Base-by-base conservation (phyloP, 2,329 filamentous ascomycete genomes). In the Pezicula rhizophila region DNA sequence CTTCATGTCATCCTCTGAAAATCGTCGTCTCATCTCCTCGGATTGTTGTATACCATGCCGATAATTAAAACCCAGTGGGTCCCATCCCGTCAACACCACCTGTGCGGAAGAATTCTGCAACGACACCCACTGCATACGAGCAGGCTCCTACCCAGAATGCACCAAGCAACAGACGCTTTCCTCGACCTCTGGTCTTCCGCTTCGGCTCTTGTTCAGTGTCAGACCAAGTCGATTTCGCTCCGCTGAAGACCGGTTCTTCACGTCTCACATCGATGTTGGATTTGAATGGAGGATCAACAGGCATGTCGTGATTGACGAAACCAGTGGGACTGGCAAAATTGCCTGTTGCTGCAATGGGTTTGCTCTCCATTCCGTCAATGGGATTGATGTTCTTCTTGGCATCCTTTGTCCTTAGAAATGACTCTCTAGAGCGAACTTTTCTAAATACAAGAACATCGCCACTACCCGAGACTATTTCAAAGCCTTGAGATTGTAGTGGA, bases 401-500 rank as follows among this genome's bases (percentile, higher is more conserved):
- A 71, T 60, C 73, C 77, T 70, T 76, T 15, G 12, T 37, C 8
- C 47, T 57, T 37, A 55, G 49, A 33, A 51, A 45, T 20, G 52
- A 48, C 12, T 49, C 46, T 14, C 66, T 58, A 3, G 66, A 58
- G 6, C 72, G 70, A 4, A 79, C 73, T 64, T 85, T 83, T 53
- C 80, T 80, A 60, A 87, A 85, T 4, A 89, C 75, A 23, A 88
- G 71, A 4, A 86, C 71, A 53, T 87, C 76, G 5, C 76, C 76
- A 42, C 72, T 72, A 1, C 82, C 83, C 2, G 82, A 80, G 1
- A 83, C 75, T 35, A 87, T 80, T 57, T 86, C 82, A 53, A 81
- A 88, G 0, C 84, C 84, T 48, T 84, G 71, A 0, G 71, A 68
- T 51, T 82, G 74, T 2, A 87, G 71, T 1, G 72, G 64, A 3